phyloP scores from a whole-genome alignment of 2,329 filamentous ascomycete genomes.

The Nigrospora sphaerica region DNA sequence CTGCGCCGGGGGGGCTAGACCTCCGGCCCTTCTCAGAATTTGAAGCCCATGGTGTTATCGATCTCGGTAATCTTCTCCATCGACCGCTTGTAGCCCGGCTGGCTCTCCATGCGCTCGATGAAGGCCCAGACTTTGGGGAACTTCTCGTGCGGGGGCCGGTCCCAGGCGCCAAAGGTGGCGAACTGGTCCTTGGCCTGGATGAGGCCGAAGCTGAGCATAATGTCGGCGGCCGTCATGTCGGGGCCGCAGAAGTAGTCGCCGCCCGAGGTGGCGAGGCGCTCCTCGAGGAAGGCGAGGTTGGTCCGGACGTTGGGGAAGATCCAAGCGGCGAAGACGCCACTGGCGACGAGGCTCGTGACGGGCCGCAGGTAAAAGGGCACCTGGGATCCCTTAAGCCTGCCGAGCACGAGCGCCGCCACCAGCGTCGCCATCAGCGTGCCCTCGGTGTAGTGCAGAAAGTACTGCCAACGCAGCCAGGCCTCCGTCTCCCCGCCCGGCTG shows the following conservation, averaged over 20 bases:
- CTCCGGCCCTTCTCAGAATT: slow-evolving; percentile 8
- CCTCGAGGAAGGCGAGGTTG: slow-evolving; percentile 43
- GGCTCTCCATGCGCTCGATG: slow-evolving; percentile 33
- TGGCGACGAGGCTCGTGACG: slow-evolving; percentile 38
- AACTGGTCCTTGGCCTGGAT: slow-evolving; percentile 34
- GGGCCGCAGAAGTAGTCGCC: slow-evolving; percentile 42
- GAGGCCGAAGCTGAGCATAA: slow-evolving; percentile 46
- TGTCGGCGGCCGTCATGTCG: slow-evolving; percentile 43
- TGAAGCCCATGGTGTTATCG: slow-evolving; percentile 30
- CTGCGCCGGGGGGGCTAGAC: too few species aligned
- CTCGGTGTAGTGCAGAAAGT: slow-evolving; percentile 78
- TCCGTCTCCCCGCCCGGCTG: slow-evolving; percentile 54
- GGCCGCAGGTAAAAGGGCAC: slow-evolving; percentile 49
- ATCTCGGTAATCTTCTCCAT: slow-evolving; percentile 41
- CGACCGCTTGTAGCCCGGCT: slow-evolving; percentile 41
- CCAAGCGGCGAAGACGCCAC: slow-evolving; percentile 31
- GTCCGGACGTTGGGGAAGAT: slow-evolving; percentile 39
- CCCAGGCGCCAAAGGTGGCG: slow-evolving; percentile 32
- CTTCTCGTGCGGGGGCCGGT: slow-evolving; percentile 27
- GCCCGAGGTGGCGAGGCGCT: slow-evolving; percentile 36
- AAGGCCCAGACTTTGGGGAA: slow-evolving; percentile 42
- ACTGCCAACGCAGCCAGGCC: slow-evolving; percentile 52
- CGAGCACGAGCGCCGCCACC: slow-evolving; percentile 15
- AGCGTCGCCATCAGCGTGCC: slow-evolving; percentile 56
- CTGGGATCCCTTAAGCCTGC: slow-evolving; percentile 31